Evolutionary conservation across 257 asterid species (phyloP).

Genomic region (Eustoma russellianum): DNA sequence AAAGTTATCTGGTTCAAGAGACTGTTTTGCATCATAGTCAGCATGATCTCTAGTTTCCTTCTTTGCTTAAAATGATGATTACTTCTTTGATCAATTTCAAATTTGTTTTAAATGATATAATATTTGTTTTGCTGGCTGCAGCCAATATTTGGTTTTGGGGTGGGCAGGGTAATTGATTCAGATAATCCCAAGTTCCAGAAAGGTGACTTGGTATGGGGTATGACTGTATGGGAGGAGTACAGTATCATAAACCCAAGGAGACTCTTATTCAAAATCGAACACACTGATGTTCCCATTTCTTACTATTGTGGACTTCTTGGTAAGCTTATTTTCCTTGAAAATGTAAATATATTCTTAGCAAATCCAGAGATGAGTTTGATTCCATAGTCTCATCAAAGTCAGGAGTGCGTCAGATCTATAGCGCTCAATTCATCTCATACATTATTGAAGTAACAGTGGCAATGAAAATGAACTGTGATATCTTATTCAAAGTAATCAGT

Average conservation of each 20-base stretch:
- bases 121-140: background rate
- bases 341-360: too few species aligned
- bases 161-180: constrained; percentile 5
- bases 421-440: too few species aligned
- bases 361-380: too few species aligned
- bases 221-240: constrained; percentile 16
- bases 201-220: constrained; percentile 11
- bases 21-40: too few species aligned
- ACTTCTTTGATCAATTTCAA: background rate
- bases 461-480: too few species aligned
- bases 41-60: too few species aligned
- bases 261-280: constrained; percentile 8
- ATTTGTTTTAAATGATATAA: background rate
- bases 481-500: too few species aligned
- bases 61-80: too few species aligned
- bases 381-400: too few species aligned
- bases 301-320: constrained; percentile 19
- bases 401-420: too few species aligned
- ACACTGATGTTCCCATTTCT: constrained; percentile 14
- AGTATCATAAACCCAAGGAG: background rate
- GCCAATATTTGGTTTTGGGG: constrained; percentile 17
- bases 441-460: too few species aligned
- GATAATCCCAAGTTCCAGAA: constrained; percentile 16
- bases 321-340: background rate
- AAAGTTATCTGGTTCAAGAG: too few species aligned